A percentile compares a stretch with the other conserved stretches of the same genome.
Conservation (phyloP, 2,329 filamentous ascomycete genomes). For the Penicillium sp. region DNA sequence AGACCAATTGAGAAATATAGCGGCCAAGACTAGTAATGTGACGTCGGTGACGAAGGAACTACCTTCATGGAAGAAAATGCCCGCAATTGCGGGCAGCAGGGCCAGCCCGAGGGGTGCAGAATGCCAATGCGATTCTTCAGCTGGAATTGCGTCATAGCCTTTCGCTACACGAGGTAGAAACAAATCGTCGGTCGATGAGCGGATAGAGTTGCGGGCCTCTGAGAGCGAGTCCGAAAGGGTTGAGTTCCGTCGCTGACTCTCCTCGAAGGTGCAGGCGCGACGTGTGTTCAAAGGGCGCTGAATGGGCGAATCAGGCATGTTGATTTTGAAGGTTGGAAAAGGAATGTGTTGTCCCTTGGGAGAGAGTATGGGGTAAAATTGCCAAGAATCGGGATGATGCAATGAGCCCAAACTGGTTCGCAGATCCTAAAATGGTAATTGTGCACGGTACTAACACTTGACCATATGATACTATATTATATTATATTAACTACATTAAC, state of each 20-base stretch:
- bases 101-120: slow-evolving; percentile 80
- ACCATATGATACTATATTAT: no score
- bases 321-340: not conserved
- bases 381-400: slow-evolving; percentile 5
- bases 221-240: slow-evolving; percentile 73
- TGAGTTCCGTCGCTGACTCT: slow-evolving; percentile 66
- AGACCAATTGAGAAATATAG: slow-evolving; percentile 88
- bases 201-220: slow-evolving; percentile 64
- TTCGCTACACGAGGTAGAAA: slow-evolving; percentile 56
- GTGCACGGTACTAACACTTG: not conserved
- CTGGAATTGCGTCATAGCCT: slow-evolving; percentile 28
- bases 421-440: not conserved
- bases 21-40: slow-evolving; percentile 74
- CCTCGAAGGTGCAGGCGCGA: slow-evolving; percentile 34
- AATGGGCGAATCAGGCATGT: slow-evolving; percentile 16
- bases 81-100: slow-evolving; percentile 80
- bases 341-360: not conserved
- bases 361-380: not conserved
- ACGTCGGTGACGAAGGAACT: slow-evolving; percentile 81
- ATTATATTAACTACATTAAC: no score
- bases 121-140: slow-evolving; percentile 68
- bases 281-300: not conserved
- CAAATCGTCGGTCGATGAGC: slow-evolving; percentile 69
- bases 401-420: not conserved
- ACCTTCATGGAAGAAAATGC: slow-evolving; percentile 81